Evolutionary conservation across 1,284 basidiomycete genomes (phyloP), one percentile per base, ranked within the genome.

Genomic region (Taiwanofungus camphoratus): DNA sequence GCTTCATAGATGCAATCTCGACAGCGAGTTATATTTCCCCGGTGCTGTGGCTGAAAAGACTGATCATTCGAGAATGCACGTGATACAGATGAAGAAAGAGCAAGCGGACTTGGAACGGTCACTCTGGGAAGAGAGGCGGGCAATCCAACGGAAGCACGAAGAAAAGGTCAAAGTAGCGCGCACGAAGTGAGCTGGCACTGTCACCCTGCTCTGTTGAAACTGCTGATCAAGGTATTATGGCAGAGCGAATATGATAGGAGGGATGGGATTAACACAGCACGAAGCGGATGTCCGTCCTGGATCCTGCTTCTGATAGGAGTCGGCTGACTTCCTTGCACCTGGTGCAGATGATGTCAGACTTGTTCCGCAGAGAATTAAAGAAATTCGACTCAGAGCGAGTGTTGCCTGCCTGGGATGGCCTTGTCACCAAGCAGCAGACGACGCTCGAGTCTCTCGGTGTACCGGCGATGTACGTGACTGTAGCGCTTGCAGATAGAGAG

Each of bases 361-460:
- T 70, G n/a, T 77, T 79, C 60, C 74, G 71, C 42, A 74, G 69
- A 52, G 84, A 87, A 49, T 57, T 88, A 31, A 62, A 61, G 23
- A 74, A 69, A 50, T 88, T 88, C 55, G 84, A 89, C 54, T 53
- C 54, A 12, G 77, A 85, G 42, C 71, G 80, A 33, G 79, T 71
- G 8, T 58, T 87, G 5, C 67, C 76, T 6, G 82, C 83, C 8
- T 89, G 87, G 85, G 86, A 85, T 54, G 74, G 73, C 18, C 68
- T 90, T n/a, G 60, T 81, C 24, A 62, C 73, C 38, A 77, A 76
- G 52, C 87, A 90, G 59, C 87, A 90, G 63, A 56, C 64, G 1
- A 62, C 72, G 20, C 66, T 90, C 31, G 76, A 78, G 54, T 58
- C 68, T 22, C 64, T 82, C 27, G 68, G 71, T 30, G 74, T 89